Percentiles rank a stretch among this genome's conserved stretches.
phyloP scores from a whole-genome alignment of 2,329 filamentous ascomycete genomes.

The Knufia fluminis region DNA sequence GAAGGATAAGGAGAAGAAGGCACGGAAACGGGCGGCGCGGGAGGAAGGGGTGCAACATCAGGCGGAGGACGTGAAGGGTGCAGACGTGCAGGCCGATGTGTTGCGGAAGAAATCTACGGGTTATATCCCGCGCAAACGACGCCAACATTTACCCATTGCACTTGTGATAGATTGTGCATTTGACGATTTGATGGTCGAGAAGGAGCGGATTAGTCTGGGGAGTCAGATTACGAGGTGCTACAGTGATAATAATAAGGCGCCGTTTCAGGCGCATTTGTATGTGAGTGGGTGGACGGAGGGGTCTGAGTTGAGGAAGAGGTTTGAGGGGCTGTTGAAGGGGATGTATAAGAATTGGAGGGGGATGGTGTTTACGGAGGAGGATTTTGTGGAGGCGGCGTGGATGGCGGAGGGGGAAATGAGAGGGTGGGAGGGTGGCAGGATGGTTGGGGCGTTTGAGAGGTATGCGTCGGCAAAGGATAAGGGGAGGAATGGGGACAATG shows the following conservation, averaged over 20 bases:
- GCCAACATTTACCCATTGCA: conserved; percentile 61
- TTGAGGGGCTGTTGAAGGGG: conserved; percentile 63
- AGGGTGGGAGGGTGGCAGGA: conserved; percentile 43
- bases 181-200: conserved; percentile 78
- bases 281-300: conserved; percentile 69
- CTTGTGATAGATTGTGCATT: conserved; percentile 88
- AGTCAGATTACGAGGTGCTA: conserved; percentile 82
- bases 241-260: conserved; percentile 68
- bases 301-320: conserved; percentile 61
- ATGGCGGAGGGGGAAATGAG: conserved; percentile 61
- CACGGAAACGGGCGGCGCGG: conserved; percentile 35
- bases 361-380: conserved; percentile 61
- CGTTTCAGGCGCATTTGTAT: conserved; percentile 61
- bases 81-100: conserved; percentile 14
- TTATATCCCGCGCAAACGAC: conserved; percentile 25
- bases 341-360: conserved; percentile 73
- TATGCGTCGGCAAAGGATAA: conserved; percentile 2
- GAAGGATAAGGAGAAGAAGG: conserved; percentile 44
- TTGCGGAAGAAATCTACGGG: conserved; percentile 21
- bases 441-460: conserved; percentile 50
- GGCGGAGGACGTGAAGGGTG: conserved; percentile 27
- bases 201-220: conserved; percentile 72
- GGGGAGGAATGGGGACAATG: not conserved
- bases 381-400: conserved; percentile 62
- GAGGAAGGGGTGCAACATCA: conserved; percentile 8